Evolutionary conservation across 805 yeast genomes (phyloP).

Genomic region (Wickerhamiella cacticola): DNA sequence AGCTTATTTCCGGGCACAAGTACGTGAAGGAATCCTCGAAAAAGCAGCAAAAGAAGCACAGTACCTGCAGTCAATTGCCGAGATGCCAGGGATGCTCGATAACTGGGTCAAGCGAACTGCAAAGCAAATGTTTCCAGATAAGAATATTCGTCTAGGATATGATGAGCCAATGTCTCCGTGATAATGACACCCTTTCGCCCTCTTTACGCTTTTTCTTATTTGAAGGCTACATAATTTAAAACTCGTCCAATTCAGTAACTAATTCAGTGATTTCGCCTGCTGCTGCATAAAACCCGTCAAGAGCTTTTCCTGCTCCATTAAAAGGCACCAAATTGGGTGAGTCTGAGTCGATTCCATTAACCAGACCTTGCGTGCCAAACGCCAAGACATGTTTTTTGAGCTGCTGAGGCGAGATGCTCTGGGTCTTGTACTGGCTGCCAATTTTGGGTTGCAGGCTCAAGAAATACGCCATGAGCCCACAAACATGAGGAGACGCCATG

Average conservation of each 20-base stretch:
- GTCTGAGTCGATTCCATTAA: not conserved
- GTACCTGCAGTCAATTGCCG: not conserved
- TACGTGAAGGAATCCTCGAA: not conserved
- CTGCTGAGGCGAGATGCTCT: not conserved
- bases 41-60: not conserved
- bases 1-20: not conserved
- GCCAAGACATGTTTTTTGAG: slow-evolving; percentile 1
- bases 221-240: too few relatives aligned
- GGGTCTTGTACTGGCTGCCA: not conserved
- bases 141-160: not conserved
- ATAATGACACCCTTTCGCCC: too few relatives aligned
- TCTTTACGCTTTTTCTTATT: too few relatives aligned
- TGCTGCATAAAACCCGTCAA: not conserved
- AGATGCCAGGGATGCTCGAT: not conserved
- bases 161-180: not conserved
- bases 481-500: slow-evolving; percentile 1
- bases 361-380: not conserved
- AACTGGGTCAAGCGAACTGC: slow-evolving; percentile 4
- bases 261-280: too few relatives aligned
- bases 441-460: not conserved
- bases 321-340: not conserved
- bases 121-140: not conserved
- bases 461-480: not conserved
- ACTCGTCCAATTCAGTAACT: too few relatives aligned
- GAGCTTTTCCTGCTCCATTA: not conserved